Evolutionary conservation across 148 eudicot species (phyloP).

Genomic region (Persicaria tinctoria): DNA sequence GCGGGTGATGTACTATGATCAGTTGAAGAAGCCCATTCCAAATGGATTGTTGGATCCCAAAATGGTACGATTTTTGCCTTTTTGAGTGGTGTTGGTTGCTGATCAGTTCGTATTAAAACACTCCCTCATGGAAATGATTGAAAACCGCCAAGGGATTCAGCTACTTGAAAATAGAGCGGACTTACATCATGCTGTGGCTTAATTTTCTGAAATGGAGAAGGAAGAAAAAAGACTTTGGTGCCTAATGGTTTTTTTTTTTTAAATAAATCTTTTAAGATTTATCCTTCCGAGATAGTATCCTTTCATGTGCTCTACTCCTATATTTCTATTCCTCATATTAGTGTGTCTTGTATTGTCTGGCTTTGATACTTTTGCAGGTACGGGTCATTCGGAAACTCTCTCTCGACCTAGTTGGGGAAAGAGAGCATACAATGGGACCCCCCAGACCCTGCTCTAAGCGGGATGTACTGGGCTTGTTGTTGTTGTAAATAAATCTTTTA

Average conservation of each 20-base stretch:
- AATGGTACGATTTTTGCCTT: slow-evolving; percentile 40
- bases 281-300: too few species aligned
- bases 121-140: not conserved
- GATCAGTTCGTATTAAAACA: not conserved
- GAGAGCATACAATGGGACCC: too few species aligned
- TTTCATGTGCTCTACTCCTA: too few species aligned
- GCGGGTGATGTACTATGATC: slow-evolving; percentile 39
- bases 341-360: too few species aligned
- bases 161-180: not conserved
- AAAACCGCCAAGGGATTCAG: not conserved
- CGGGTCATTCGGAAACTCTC: too few species aligned
- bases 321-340: too few species aligned
- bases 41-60: slow-evolving; percentile 76
- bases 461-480: too few species aligned
- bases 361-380: too few species aligned
- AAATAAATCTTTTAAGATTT: too few species aligned
- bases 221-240: not conserved
- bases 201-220: not conserved
- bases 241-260: not conserved
- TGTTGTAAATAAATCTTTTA: not conserved
- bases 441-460: too few species aligned
- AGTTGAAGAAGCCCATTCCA: slow-evolving; percentile 33
- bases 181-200: not conserved
- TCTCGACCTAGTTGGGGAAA: too few species aligned
- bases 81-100: not conserved